These are phyloP conservation scores for Amphichorda felina DNA, from an alignment of 2,329 filamentous ascomycete genomes.

Conservation along the genomic window DNA sequence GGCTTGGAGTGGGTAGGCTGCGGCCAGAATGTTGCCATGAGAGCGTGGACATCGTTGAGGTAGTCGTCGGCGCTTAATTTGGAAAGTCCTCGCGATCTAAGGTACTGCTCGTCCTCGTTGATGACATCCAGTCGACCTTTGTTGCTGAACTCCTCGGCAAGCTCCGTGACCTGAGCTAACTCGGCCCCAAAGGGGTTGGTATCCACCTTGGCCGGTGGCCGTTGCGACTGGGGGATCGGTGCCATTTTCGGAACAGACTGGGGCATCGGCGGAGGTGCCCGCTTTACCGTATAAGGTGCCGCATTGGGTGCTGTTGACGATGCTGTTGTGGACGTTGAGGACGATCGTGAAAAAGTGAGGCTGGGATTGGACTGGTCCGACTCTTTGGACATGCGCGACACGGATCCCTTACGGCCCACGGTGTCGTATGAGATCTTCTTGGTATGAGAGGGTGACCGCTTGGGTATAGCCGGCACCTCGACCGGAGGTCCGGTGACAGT, in stretches of 20 bases:
- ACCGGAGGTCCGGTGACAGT: slow-evolving; percentile 25
- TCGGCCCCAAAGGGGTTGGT: slow-evolving; percentile 77
- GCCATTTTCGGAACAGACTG: neutral
- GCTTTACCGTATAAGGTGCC: slow-evolving; percentile 13
- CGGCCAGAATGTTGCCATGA: slow-evolving; percentile 51
- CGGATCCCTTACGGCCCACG: slow-evolving; percentile 53
- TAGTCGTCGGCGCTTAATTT: slow-evolving; percentile 77
- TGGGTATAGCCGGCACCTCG: slow-evolving; percentile 57
- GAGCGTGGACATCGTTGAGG: slow-evolving; percentile 61
- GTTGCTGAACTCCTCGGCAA: slow-evolving; percentile 76
- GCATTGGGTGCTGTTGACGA: slow-evolving; percentile 31
- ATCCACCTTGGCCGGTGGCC: slow-evolving; percentile 12
- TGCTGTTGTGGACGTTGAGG: slow-evolving; percentile 41
- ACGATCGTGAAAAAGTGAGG: slow-evolving; percentile 43
- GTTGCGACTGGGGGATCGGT: neutral
- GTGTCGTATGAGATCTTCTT: slow-evolving; percentile 71
- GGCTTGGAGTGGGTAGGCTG: neutral
- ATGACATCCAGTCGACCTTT: slow-evolving; percentile 46
- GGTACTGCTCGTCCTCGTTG: slow-evolving; percentile 55
- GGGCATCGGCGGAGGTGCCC: slow-evolving; percentile 13
- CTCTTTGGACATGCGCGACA: slow-evolving; percentile 45
- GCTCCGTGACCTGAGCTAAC: slow-evolving; percentile 81
- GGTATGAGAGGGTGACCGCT: slow-evolving; percentile 74
- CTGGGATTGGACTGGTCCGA: slow-evolving; percentile 38
- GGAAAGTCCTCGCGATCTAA: slow-evolving; percentile 57